Conservation (phyloP, 2,329 filamentous ascomycete species). For the Ceratocystis harringtonii region DNA sequence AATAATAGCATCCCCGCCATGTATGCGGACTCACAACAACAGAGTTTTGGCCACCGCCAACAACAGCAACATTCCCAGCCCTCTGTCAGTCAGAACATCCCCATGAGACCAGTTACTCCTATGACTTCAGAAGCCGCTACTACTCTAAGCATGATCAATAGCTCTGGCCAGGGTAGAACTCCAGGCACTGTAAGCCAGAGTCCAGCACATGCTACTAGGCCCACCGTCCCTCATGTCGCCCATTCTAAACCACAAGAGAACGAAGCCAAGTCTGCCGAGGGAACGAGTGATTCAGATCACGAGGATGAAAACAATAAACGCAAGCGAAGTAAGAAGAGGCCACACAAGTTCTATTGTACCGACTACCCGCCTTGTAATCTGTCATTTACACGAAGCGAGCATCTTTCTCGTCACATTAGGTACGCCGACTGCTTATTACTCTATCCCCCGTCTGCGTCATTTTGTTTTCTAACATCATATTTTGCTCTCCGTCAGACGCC, state of each 20-base stretch:
- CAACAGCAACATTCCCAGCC: constrained; percentile 15
- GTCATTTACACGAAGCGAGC: constrained; percentile 91
- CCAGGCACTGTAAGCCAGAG: neutral
- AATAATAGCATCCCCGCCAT: constrained; percentile 8
- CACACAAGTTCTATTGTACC: constrained; percentile 89
- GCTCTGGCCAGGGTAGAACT: neutral
- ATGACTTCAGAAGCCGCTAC: constrained; percentile 11
- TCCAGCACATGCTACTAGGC: neutral
- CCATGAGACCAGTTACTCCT: constrained; percentile 12
- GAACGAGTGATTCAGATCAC: constrained; percentile 10
- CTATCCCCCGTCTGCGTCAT: neutral
- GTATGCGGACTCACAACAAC: constrained; percentile 3
- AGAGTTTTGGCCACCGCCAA: constrained; percentile 17
- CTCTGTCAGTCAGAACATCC: neutral
- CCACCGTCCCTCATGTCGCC: neutral
- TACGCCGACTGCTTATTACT: constrained; percentile 26
- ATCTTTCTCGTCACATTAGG: constrained; percentile 87
- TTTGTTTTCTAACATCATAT: constrained; percentile 3
- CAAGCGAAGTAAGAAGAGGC: constrained; percentile 78
- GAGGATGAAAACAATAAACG: constrained; percentile 45
- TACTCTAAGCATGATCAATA: constrained; percentile 8
- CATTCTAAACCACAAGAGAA: neutral
- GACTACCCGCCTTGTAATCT: constrained; percentile 87
- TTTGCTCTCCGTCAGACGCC: constrained; percentile 49
- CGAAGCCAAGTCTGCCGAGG: constrained; percentile 8